A percentile compares a stretch with the other conserved stretches of the same genome.
These are phyloP conservation scores for Suhomyces sp. DNA, from an alignment of 805 yeast genomes.

Conservation along the genomic window DNA sequence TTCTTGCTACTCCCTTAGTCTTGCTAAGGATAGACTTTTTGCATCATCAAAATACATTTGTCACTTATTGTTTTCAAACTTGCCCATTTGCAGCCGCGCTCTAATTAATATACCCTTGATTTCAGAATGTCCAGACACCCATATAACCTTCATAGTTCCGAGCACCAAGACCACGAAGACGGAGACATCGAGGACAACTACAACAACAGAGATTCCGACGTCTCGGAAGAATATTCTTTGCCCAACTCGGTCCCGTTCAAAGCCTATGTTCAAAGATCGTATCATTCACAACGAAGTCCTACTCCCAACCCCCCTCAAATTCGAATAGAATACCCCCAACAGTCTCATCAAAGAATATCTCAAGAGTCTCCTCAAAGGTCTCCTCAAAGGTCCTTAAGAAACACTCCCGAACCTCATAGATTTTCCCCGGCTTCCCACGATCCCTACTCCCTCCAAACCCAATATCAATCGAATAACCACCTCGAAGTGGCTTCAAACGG, in stretches of 20 bases:
- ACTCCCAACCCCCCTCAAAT: constrained; percentile 1
- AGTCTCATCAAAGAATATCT: too few species aligned
- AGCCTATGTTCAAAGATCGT: constrained; percentile 6
- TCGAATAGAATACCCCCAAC: neutral
- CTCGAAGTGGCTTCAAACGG: constrained; percentile 10
- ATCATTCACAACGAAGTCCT: constrained; percentile 1
- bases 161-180: constrained; percentile 5
- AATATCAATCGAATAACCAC: constrained; percentile 5
- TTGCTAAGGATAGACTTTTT: too few species aligned
- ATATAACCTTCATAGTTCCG: constrained; percentile 4
- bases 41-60: too few species aligned
- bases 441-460: constrained; percentile 6
- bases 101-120: too few species aligned
- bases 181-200: constrained; percentile 6
- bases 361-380: neutral
- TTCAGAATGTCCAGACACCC: constrained; percentile 12
- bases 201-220: constrained; percentile 2
- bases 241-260: constrained; percentile 7
- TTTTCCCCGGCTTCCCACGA: too few species aligned
- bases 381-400: too few species aligned
- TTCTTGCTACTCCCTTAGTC: too few species aligned
- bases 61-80: too few species aligned
- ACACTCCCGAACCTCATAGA: too few species aligned
- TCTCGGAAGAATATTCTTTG: constrained; percentile 6
- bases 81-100: too few species aligned